phyloP scores from a whole-genome alignment of 164 flowering plant genomes.

The Berberis vulgaris region DNA sequence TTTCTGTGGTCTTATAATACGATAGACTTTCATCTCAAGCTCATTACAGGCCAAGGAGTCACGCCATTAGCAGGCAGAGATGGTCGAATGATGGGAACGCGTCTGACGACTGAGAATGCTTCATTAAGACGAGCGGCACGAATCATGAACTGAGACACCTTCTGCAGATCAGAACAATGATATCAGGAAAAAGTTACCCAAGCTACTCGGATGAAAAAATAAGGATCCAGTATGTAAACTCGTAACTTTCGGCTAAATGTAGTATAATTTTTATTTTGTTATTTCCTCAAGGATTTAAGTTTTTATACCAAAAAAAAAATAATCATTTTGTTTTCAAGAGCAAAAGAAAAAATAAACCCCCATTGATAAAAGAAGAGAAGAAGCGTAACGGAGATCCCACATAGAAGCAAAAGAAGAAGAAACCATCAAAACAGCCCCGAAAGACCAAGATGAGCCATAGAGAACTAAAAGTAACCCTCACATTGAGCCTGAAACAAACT shows the following conservation, averaged over 20 bases:
- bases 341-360: no score
- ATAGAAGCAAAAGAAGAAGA: no score
- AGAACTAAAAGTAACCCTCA: no score
- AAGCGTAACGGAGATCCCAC: no score
- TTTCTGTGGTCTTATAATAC: no score
- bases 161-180: constrained; percentile 40
- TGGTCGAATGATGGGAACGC: constrained; percentile 65
- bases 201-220: neutral
- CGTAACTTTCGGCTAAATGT: neutral
- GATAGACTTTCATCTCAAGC: constrained; percentile 35
- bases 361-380: no score
- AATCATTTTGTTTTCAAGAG: neutral
- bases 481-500: no score
- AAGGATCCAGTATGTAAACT: neutral
- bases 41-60: constrained; percentile 66
- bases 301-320: no score
- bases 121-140: constrained; percentile 83
- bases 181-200: neutral
- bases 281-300: no score
- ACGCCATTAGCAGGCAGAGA: constrained; percentile 51
- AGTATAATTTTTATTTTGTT: no score
- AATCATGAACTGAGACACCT: constrained; percentile 70
- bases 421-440: no score
- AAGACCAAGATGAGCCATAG: no score
- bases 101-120: constrained; percentile 78